These are phyloP conservation scores for Houttuynia cordata DNA, from an alignment of 164 flowering plant species.

Conservation along the genomic window DNA sequence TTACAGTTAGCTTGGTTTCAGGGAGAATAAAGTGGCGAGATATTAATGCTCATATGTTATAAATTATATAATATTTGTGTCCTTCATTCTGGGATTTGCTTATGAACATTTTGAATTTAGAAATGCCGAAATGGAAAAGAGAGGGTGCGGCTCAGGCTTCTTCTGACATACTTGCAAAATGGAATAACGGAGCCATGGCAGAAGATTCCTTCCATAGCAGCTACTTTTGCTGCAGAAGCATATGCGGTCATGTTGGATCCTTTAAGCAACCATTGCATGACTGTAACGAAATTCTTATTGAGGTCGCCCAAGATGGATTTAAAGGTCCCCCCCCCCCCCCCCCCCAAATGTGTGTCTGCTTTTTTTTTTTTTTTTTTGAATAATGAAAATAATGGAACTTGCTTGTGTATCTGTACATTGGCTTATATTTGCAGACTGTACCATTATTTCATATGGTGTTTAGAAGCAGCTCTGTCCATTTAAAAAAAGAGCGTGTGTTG, in stretches of 20 bases:
- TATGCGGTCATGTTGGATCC: slow-evolving; percentile 69
- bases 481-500: slow-evolving; percentile 70
- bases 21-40: no score
- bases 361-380: not conserved
- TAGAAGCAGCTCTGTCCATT: slow-evolving; percentile 57
- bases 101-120: slow-evolving; percentile 23
- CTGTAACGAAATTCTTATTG: slow-evolving; percentile 41
- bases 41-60: no score
- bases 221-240: slow-evolving; percentile 78
- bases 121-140: slow-evolving; percentile 44
- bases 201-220: slow-evolving; percentile 55
- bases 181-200: slow-evolving; percentile 71
- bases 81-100: no score
- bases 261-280: slow-evolving; percentile 42
- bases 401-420: slow-evolving; percentile 7
- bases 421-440: slow-evolving; percentile 34
- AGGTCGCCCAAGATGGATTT: slow-evolving; percentile 42
- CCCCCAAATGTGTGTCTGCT: not conserved
- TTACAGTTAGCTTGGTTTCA: no score
- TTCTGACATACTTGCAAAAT: slow-evolving; percentile 71
- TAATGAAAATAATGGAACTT: not conserved
- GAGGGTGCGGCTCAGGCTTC: slow-evolving; percentile 46
- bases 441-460: slow-evolving; percentile 54
- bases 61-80: no score
- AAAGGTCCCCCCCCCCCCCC: slow-evolving; percentile 36